Conservation (phyloP, 768 basidiomycete genomes). For the Xerocomellus chrysenteron region DNA sequence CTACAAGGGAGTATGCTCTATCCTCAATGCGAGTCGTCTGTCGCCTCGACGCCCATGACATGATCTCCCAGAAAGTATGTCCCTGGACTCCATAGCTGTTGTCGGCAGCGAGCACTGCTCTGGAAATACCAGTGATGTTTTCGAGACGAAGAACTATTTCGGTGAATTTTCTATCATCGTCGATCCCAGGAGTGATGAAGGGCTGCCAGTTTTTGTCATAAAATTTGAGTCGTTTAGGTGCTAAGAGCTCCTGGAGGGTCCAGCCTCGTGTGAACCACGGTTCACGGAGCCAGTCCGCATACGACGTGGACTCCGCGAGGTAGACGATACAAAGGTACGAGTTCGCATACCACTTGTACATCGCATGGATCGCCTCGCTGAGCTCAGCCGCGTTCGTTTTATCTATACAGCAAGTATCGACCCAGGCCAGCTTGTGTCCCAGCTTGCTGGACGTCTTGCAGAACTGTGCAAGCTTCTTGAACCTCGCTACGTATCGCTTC, state of each 20-base stretch:
- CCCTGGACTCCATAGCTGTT: background rate
- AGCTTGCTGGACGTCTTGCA: conserved; percentile 1
- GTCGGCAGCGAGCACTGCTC: background rate
- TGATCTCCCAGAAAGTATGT: conserved; percentile 8
- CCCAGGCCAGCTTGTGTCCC: conserved; percentile 7
- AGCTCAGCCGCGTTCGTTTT: conserved; percentile 15
- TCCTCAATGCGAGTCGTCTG: conserved; percentile 23
- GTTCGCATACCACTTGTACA: conserved; percentile 27
- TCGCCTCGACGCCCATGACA: conserved; percentile 24
- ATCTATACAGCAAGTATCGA: conserved; percentile 27
- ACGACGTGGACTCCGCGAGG: conserved; percentile 4
- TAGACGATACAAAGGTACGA: conserved; percentile 20
- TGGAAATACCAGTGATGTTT: conserved; percentile 1
- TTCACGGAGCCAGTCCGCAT: background rate
- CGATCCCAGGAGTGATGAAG: background rate
- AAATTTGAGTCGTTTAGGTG: conserved; percentile 19
- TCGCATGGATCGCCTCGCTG: conserved; percentile 19
- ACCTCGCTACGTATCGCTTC: background rate
- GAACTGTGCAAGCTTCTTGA: conserved; percentile 2
- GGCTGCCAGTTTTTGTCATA: conserved; percentile 15
- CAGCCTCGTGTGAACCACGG: conserved; percentile 17
- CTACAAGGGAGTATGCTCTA: conserved; percentile 22
- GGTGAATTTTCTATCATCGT: background rate
- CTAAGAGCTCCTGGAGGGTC: conserved; percentile 16
- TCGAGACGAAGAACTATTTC: background rate